Conservation (phyloP, 78 protist genomes). For the Dictyostelium firmibasis region DNA sequence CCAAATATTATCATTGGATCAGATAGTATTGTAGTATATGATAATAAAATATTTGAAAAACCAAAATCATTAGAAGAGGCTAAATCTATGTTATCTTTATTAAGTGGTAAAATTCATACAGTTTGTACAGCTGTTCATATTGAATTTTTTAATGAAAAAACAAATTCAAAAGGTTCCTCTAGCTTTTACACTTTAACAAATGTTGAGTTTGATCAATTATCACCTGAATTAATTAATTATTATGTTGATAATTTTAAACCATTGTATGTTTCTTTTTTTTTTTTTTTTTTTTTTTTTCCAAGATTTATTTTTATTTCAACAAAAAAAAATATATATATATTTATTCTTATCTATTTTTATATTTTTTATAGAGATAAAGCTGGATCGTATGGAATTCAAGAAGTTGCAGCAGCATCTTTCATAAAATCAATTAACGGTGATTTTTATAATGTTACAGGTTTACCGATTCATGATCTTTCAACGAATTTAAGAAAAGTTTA, state of each 20-base stretch:
- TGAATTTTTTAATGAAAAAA: background rate
- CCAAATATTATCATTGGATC: constrained; percentile 65
- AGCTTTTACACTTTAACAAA: constrained; percentile 17
- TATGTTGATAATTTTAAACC: constrained; percentile 64
- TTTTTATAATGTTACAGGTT: constrained; percentile 71
- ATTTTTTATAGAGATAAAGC: constrained; percentile 47
- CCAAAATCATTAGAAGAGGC: constrained; percentile 54
- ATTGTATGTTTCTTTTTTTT: constrained; percentile 2
- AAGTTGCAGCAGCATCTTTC: constrained; percentile 45
- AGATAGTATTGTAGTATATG: constrained; percentile 70
- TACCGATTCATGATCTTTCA: constrained; percentile 63
- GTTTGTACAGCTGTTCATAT: constrained; percentile 61
- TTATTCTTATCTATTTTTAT: background rate
- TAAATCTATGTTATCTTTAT: constrained; percentile 6
- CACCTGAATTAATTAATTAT: background rate
- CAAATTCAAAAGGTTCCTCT: background rate
- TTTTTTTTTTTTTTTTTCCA: background rate
- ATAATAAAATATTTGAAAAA: constrained; percentile 59
- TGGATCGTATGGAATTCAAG: constrained; percentile 82
- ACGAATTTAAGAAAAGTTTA: constrained; percentile 8
- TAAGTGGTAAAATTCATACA: constrained; percentile 40
- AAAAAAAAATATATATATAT: background rate
- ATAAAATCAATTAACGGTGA: constrained; percentile 64
- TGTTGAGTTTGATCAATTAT: constrained; percentile 48
- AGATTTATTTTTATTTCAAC: background rate